phyloP scores from a whole-genome alignment of 371 early-diverging fungal genomes.

The Mortierella sp. region DNA sequence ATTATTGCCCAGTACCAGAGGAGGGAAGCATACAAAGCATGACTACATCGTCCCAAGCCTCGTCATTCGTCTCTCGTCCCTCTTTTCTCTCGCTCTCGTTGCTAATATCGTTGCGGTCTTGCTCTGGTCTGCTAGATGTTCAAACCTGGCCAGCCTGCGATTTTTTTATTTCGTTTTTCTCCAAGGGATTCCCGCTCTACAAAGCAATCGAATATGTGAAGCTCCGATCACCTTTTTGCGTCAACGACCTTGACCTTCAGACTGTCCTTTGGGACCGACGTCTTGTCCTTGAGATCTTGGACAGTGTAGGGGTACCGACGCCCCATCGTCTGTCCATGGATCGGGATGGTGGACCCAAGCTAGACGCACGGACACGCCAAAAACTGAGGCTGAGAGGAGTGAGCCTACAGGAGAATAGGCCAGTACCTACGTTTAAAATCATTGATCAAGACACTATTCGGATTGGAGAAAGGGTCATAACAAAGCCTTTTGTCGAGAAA shows the following conservation, averaged over 20 bases:
- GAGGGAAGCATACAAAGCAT: too few species aligned
- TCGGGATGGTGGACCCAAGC: constrained; percentile 73
- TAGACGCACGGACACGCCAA: constrained; percentile 57
- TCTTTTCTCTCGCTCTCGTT: not conserved
- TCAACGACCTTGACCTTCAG: constrained; percentile 92
- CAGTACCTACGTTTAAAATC: constrained; percentile 48
- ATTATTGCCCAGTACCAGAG: too few species aligned
- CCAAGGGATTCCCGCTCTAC: constrained; percentile 89
- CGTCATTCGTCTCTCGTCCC: too few species aligned
- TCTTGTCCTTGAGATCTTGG: constrained; percentile 82
- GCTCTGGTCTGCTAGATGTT: constrained; percentile 56
- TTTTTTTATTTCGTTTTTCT: constrained; percentile 95
- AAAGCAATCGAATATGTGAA: constrained; percentile 90
- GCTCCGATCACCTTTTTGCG: constrained; percentile 80
- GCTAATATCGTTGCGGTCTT: too few species aligned
- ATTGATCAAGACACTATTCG: constrained; percentile 76
- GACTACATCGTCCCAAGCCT: too few species aligned
- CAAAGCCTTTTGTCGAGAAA: constrained; percentile 97
- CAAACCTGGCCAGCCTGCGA: constrained; percentile 95
- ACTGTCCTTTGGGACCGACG: constrained; percentile 91
- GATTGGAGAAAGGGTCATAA: constrained; percentile 68
- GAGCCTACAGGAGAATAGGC: constrained; percentile 53
- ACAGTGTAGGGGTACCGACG: constrained; percentile 84
- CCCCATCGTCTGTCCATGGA: constrained; percentile 79
- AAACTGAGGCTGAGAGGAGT: constrained; percentile 53